Percentiles rank a stretch among this genome's conserved stretches.
Conservation (phyloP, 1,139 yeast species). For the Suhomyces anneliseae region DNA sequence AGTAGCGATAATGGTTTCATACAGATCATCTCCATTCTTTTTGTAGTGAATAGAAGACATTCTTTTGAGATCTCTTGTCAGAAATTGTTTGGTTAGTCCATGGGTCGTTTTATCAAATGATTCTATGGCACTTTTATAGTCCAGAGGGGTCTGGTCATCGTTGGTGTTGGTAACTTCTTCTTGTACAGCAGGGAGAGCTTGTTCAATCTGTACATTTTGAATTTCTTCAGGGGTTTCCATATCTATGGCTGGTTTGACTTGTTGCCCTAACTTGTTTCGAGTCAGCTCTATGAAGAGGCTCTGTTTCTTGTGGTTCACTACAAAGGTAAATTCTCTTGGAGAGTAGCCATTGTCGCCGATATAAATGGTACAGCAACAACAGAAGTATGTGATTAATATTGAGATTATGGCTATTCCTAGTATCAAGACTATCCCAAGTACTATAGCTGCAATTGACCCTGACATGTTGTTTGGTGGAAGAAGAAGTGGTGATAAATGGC, state of each 20-base stretch:
- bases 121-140: constrained; percentile 19
- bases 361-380: neutral
- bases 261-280: neutral
- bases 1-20: constrained; percentile 16
- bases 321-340: neutral
- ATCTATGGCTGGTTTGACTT: neutral
- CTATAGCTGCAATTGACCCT: neutral
- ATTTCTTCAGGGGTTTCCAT: neutral
- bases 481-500: constrained; percentile 4
- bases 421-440: neutral
- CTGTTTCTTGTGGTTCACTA: neutral
- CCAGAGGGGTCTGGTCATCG: constrained; percentile 12
- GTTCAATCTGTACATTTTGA: neutral
- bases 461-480: neutral
- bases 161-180: too few species aligned
- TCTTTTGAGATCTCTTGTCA: constrained; percentile 2
- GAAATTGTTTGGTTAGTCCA: neutral
- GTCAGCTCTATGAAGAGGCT: neutral
- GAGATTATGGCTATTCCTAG: neutral
- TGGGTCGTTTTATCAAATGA: constrained; percentile 16
- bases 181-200: neutral
- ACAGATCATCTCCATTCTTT: constrained; percentile 3
- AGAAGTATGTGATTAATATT: neutral
- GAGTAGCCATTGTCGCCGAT: neutral
- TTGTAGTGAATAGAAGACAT: constrained; percentile 15